phyloP scores from a whole-genome alignment of 331 rosid genomes.

The Prunus yedoensis region DNA sequence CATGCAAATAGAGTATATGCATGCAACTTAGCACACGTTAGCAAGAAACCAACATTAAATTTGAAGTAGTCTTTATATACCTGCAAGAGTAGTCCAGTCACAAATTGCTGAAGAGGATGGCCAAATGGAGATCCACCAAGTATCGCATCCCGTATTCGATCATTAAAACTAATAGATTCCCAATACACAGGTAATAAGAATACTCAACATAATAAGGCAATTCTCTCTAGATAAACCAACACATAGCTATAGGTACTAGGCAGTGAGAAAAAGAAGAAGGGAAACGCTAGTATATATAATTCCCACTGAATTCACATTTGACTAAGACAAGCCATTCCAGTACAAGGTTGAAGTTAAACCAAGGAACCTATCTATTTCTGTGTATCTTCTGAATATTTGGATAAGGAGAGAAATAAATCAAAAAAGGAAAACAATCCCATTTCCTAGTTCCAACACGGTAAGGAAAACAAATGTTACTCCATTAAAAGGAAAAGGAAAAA shows the following conservation, averaged over 20 bases:
- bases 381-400: not conserved
- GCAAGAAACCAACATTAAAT: not conserved
- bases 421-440: not conserved
- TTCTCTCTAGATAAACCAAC: conserved; percentile 5
- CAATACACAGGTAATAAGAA: conserved; percentile 17
- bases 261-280: not conserved
- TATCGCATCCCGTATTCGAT: conserved; percentile 88
- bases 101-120: conserved; percentile 93
- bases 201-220: not conserved
- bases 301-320: not conserved
- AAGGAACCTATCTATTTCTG: not conserved
- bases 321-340: not conserved
- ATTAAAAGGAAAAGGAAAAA: conserved; percentile 21
- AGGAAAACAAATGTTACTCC: conserved; percentile 14
- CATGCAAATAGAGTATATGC: not conserved
- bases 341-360: not conserved
- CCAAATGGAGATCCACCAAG: conserved; percentile 99
- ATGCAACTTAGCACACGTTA: not conserved
- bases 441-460: not conserved
- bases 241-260: conserved; percentile 11
- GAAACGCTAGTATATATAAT: not conserved
- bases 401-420: not conserved
- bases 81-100: conserved; percentile 78
- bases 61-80: conserved; percentile 29
- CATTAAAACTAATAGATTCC: conserved; percentile 68